phyloP scores from a whole-genome alignment of 768 basidiomycete genomes.

The Leccinum disarticulatum region DNA sequence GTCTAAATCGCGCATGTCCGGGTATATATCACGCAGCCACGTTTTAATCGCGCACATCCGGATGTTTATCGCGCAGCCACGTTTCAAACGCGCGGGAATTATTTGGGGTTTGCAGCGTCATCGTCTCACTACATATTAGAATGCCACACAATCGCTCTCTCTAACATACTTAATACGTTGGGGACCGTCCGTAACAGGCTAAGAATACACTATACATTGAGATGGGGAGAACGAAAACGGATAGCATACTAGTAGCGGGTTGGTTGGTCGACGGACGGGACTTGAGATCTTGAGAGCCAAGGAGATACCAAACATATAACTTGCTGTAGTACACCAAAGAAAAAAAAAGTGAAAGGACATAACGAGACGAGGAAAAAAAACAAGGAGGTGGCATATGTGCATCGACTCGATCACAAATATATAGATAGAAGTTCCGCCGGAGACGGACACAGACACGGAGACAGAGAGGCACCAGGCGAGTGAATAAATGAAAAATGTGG shows the following conservation, averaged over 20 bases:
- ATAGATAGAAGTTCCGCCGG: not conserved
- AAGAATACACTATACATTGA: not conserved
- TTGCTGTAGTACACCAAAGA: not conserved
- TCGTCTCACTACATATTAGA: no score
- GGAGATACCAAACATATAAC: not conserved
- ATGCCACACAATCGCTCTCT: not conserved
- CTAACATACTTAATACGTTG: not conserved
- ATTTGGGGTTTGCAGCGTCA: no score
- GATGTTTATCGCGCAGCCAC: no score
- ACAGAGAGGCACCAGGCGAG: not conserved
- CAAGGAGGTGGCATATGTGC: not conserved
- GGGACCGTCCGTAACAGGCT: not conserved
- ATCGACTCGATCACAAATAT: not conserved
- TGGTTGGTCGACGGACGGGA: not conserved
- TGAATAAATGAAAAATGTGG: not conserved
- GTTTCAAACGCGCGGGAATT: no score
- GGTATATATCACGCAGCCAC: no score
- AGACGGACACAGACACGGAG: not conserved
- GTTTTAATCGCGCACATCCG: no score
- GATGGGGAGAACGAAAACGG: not conserved
- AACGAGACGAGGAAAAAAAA: not conserved
- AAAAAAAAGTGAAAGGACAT: not conserved
- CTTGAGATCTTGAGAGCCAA: not conserved
- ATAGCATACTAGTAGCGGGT: not conserved
- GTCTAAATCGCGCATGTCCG: no score